Percentiles rank a stretch among this genome's conserved stretches.
phyloP scores from a whole-genome alignment of 208 protist species.

The Angomonas deanei region DNA sequence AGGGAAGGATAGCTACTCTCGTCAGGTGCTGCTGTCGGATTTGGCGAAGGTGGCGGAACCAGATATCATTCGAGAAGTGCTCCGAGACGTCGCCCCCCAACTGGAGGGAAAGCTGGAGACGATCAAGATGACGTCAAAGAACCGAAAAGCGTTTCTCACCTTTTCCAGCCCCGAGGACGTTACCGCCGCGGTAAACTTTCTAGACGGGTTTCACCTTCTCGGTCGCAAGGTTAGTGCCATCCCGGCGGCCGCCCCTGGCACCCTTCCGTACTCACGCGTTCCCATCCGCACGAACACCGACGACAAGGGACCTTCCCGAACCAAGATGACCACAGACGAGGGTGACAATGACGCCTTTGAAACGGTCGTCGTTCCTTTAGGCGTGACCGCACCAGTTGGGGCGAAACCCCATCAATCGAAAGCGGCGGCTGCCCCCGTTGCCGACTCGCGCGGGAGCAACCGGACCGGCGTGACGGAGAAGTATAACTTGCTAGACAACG shows the following conservation, averaged over 20 bases:
- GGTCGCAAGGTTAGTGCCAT: slow-evolving; percentile 67
- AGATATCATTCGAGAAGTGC: slow-evolving; percentile 85
- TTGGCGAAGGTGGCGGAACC: slow-evolving; percentile 74
- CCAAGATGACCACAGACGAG: too few relatives aligned
- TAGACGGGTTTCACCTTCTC: slow-evolving; percentile 82
- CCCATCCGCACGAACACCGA: slow-evolving; percentile 9
- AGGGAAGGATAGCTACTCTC: slow-evolving; percentile 68
- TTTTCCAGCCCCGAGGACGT: slow-evolving; percentile 69
- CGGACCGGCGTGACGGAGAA: slow-evolving; percentile 67
- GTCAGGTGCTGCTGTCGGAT: slow-evolving; percentile 85
- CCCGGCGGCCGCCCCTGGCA: slow-evolving; percentile 67
- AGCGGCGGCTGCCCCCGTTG: neutral
- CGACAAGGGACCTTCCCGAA: too few relatives aligned
- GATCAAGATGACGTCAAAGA: slow-evolving; percentile 89
- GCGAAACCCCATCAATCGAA: too few relatives aligned
- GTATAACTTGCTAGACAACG: slow-evolving; percentile 80
- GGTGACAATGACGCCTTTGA: too few relatives aligned
- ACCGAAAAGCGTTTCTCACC: slow-evolving; percentile 88
- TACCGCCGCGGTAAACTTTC: slow-evolving; percentile 57
- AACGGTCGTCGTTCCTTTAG: too few relatives aligned
- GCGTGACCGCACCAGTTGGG: too few relatives aligned
- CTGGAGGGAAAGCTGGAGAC: slow-evolving; percentile 79
- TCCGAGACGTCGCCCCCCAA: slow-evolving; percentile 81
- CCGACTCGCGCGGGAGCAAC: slow-evolving; percentile 29
- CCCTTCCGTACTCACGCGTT: slow-evolving; percentile 72